A percentile compares a stretch with the other conserved stretches of the same genome.
phyloP scores from a whole-genome alignment of 2,329 filamentous ascomycete genomes.

The Xylogone sp. region DNA sequence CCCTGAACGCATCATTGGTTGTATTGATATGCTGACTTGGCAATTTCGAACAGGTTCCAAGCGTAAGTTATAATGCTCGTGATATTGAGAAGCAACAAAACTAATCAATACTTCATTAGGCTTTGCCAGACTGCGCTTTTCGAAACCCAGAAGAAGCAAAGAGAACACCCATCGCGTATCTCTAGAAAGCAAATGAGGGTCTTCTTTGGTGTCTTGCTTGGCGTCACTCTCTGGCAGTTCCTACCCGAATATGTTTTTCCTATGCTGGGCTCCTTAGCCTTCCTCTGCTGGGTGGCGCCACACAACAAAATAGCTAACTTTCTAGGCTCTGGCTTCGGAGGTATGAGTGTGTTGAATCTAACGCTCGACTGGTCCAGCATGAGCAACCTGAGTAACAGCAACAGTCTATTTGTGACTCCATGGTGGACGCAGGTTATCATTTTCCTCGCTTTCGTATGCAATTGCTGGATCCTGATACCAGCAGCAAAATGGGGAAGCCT shows the following conservation, averaged over 20 bases:
- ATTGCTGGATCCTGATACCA: constrained; percentile 55
- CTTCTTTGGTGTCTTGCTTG: constrained; percentile 51
- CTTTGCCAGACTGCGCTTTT: constrained; percentile 54
- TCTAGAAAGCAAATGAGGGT: constrained; percentile 52
- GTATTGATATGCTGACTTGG: constrained; percentile 14
- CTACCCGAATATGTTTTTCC: constrained; percentile 58
- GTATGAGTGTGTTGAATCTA: constrained; percentile 58
- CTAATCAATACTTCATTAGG: constrained; percentile 8
- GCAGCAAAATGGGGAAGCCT: constrained; percentile 55
- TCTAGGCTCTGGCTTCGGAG: constrained; percentile 55
- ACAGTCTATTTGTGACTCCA: constrained; percentile 50
- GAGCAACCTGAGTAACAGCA: constrained; percentile 36
- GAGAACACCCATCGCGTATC: constrained; percentile 42
- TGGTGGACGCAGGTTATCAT: constrained; percentile 57
- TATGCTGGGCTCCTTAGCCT: constrained; percentile 55
- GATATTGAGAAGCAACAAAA: constrained; percentile 11
- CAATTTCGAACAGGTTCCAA: constrained; percentile 34
- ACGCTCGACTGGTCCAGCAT: constrained; percentile 60
- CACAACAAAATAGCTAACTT: constrained; percentile 56
- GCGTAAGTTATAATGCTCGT: constrained; percentile 26
- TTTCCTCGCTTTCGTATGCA: constrained; percentile 51
- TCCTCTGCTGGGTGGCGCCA: constrained; percentile 61
- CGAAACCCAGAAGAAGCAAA: constrained; percentile 51
- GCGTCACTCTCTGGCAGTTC: constrained; percentile 57
- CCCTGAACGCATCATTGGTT: neutral